Evolutionary conservation across 139 green algal genomes (phyloP).

Genomic region (Desmodesmus armatus): DNA sequence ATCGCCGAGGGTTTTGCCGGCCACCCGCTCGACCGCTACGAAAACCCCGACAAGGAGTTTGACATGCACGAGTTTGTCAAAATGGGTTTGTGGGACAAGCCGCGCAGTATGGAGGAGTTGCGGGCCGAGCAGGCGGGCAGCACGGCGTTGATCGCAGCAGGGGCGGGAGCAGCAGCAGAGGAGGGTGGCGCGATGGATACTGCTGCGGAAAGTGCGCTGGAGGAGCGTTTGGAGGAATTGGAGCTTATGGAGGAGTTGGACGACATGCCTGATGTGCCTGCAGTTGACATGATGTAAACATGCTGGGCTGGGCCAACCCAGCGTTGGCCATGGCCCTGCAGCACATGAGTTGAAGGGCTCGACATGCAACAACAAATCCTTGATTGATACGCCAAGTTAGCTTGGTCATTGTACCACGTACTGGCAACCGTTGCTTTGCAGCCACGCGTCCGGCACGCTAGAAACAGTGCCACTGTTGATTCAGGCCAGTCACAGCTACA

Average conservation of each 20-base stretch:
- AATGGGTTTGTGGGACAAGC: slow-evolving; percentile 30
- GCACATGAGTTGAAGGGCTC: too few species aligned
- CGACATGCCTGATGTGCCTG: slow-evolving; percentile 43
- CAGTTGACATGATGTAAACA: slow-evolving; percentile 43
- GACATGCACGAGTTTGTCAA: slow-evolving; percentile 34
- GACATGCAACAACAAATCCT: too few species aligned
- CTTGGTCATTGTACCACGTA: too few species aligned
- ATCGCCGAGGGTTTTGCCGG: slow-evolving; percentile 41
- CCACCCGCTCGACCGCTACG: slow-evolving; percentile 15
- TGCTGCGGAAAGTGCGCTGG: not conserved
- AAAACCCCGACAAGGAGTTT: slow-evolving; percentile 16
- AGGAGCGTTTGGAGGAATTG: slow-evolving; percentile 42
- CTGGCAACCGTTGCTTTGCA: too few species aligned
- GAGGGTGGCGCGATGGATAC: not conserved
- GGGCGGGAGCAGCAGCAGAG: not conserved
- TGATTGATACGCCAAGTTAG: too few species aligned
- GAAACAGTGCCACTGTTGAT: too few species aligned
- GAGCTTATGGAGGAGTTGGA: slow-evolving; percentile 49
- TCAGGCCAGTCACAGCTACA: too few species aligned
- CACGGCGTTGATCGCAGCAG: not conserved
- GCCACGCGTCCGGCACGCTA: too few species aligned
- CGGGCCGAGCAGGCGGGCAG: not conserved
- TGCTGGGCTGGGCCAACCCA: too few species aligned
- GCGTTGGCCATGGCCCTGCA: too few species aligned
- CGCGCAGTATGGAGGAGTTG: not conserved